Base-by-base conservation (phyloP, 495 filamentous ascomycete genomes). In the Xylaria acuta region DNA sequence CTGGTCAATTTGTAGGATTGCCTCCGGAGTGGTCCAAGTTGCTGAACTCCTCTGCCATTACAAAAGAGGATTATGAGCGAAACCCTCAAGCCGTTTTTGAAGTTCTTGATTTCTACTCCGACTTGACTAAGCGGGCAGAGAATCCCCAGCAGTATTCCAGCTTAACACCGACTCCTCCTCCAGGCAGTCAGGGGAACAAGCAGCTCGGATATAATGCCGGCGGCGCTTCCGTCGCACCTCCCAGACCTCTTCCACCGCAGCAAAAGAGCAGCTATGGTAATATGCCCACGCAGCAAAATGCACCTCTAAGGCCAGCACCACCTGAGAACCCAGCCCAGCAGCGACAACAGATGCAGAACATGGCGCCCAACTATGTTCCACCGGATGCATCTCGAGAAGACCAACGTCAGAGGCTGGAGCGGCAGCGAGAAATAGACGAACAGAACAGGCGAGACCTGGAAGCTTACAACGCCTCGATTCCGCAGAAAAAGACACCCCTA, bases 51-150 rank as follows among this genome's bases (percentile, higher is more conserved):
- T 98, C 96, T 4, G 96, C 96, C 40, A 97, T 99, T 75, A 97
- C 96, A 36, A 96, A 97, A 82, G 96, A 98, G 75, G 96, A 99
- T 80, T 97, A 97, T 82, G 92, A 95, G 82, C 94, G 95, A 78
- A 97, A 98, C 75, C 96, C 96, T n/a, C 93, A 98, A 81, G 97
- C 95, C 27, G 96, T 99, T 25, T 94, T 98, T 67, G 96, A 99
- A 80, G 97, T 97, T 43, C 86, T 99, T 38, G 93, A 97, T 78
- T 99, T 99, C 82, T 99, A 98, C 85, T 94, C 95, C 0, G 95
- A 98, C 80, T 93, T 97, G 78, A 93, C 92, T 64, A 95, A 95
- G 86, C 88, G 93, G 47, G 89, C 91, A 69, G 91, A 97, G 73
- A 90, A 98, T 76, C 92, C 92, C 3, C 87, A 92, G 71, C 87